phyloP scores from a whole-genome alignment of 257 asterid species.

The Nicotiana obtusifolia region DNA sequence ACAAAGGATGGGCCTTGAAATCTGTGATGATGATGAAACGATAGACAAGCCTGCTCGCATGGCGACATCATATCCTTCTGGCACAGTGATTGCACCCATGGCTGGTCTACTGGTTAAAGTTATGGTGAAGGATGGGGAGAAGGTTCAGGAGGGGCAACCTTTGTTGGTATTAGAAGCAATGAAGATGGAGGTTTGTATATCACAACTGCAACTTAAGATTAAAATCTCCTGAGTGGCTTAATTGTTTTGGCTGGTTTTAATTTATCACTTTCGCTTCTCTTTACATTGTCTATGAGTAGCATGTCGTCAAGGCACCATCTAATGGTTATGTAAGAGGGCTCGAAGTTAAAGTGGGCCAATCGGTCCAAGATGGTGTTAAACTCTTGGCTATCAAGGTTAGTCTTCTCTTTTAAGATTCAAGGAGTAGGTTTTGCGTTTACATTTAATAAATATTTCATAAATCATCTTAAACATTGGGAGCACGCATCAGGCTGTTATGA shows the following conservation, averaged over 20 bases:
- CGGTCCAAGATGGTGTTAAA: constrained; percentile 68
- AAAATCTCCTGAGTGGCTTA: constrained; percentile 4
- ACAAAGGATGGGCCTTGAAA: constrained; percentile 44
- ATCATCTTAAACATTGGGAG: background rate
- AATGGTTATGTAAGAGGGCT: constrained; percentile 68
- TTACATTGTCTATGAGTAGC: constrained; percentile 38
- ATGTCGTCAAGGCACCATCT: constrained; percentile 77
- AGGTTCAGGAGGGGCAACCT: constrained; percentile 75
- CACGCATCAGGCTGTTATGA: background rate
- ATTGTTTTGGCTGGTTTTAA: background rate
- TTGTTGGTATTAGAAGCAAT: constrained; percentile 86
- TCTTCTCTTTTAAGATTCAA: background rate
- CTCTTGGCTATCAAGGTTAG: constrained; percentile 65
- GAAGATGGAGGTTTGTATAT: constrained; percentile 92
- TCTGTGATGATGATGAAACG: constrained; percentile 45
- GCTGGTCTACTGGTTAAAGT: constrained; percentile 90
- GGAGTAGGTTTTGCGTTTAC: background rate
- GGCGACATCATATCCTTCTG: constrained; percentile 66
- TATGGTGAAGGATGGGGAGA: constrained; percentile 59
- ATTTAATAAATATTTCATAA: background rate
- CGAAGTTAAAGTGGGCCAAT: constrained; percentile 65
- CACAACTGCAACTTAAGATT: constrained; percentile 2
- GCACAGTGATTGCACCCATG: constrained; percentile 87
- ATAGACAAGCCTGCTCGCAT: constrained; percentile 40
- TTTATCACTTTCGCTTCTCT: constrained; percentile 2